Conservation (phyloP, 2,329 filamentous ascomycete genomes). For the Bimuria novae-zelandiae region DNA sequence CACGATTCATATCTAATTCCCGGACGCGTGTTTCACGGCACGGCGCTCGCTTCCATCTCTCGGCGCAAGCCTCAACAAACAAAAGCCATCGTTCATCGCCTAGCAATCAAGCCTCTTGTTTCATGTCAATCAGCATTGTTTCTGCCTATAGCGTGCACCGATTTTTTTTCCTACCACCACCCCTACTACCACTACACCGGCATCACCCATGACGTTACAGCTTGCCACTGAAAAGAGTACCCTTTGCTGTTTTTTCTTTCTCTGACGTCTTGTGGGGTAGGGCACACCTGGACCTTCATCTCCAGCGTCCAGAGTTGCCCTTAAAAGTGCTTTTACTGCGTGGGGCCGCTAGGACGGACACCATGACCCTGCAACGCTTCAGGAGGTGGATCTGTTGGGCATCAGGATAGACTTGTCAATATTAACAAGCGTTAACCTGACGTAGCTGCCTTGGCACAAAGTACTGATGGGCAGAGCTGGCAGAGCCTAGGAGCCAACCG, state of each 20-base stretch:
- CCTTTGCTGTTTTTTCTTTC: background rate
- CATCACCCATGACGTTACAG: background rate
- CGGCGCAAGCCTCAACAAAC: background rate
- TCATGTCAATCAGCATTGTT: background rate
- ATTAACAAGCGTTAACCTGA: too few relatives aligned
- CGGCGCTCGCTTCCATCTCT: too few relatives aligned
- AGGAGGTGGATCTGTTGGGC: too few relatives aligned
- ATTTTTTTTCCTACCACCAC: background rate
- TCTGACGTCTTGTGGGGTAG: background rate
- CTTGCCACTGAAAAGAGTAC: background rate
- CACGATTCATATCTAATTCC: too few relatives aligned
- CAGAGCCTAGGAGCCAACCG: too few relatives aligned
- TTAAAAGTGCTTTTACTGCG: slow-evolving; percentile 18
- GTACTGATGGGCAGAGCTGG: too few relatives aligned
- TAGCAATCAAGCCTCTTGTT: background rate
- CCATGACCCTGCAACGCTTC: too few relatives aligned
- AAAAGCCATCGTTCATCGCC: background rate
- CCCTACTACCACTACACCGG: background rate
- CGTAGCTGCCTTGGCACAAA: too few relatives aligned
- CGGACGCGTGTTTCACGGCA: too few relatives aligned
- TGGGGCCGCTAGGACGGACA: too few relatives aligned
- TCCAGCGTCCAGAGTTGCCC: background rate
- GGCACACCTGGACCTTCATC: background rate
- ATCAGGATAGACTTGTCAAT: too few relatives aligned
- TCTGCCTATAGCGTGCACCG: background rate